Conservation (phyloP, 78 protist genomes). For the Protostelium mycophagum region DNA sequence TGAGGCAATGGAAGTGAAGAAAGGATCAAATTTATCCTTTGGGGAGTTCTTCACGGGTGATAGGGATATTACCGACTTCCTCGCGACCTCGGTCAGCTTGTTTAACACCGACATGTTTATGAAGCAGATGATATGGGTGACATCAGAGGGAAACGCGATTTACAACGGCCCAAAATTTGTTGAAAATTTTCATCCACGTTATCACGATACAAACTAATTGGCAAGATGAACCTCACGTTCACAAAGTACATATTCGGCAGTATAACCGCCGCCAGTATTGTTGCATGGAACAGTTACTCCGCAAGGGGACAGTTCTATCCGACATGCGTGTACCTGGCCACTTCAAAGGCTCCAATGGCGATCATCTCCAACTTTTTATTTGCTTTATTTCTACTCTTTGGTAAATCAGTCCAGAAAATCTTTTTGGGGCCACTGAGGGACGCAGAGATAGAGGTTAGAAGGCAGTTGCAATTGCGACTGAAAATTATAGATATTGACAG, state of each 20-base stretch:
- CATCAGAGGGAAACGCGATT: no score
- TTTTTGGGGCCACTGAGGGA: constrained; percentile 57
- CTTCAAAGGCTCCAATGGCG: constrained; percentile 23
- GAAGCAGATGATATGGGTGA: no score
- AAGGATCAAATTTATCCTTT: no score
- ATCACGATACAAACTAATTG: no score
- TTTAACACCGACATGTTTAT: no score
- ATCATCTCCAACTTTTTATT: constrained; percentile 46
- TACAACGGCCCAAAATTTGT: no score
- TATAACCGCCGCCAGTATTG: background rate
- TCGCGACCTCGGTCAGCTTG: no score
- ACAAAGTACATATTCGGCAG: background rate
- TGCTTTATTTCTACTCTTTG: constrained; percentile 21
- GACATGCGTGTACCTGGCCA: constrained; percentile 40
- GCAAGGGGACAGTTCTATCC: constrained; percentile 58
- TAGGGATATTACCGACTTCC: no score
- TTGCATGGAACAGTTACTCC: background rate
- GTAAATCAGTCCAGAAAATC: constrained; percentile 4
- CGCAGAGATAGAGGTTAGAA: constrained; percentile 55
- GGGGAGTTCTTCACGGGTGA: no score
- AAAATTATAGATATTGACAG: constrained; percentile 33
- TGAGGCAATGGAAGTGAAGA: no score
- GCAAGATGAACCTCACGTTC: background rate
- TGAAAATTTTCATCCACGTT: no score
- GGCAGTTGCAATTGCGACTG: background rate